A percentile compares a stretch with the other conserved stretches of the same genome.
Conservation (phyloP, 2,329 filamentous ascomycete genomes). For the Xylariaceae sp. region DNA sequence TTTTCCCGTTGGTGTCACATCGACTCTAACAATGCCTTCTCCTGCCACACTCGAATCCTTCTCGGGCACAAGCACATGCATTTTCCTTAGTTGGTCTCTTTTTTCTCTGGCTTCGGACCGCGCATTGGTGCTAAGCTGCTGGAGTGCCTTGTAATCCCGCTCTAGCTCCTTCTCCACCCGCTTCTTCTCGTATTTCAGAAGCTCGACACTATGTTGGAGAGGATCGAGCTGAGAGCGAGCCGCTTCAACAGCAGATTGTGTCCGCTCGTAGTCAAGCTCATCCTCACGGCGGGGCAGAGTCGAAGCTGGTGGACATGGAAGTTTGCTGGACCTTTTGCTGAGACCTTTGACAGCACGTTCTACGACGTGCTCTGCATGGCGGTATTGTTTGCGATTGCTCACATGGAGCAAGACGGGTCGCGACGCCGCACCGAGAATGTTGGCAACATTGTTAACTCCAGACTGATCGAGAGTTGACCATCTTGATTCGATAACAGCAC, state of each 20-base stretch:
- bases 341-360: constrained; percentile 53
- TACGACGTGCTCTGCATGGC: constrained; percentile 54
- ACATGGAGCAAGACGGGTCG: constrained; percentile 59
- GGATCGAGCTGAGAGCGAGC: constrained; percentile 60
- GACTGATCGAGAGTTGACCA: constrained; percentile 57
- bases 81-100: constrained; percentile 45
- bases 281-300: constrained; percentile 45
- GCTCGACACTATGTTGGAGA: constrained; percentile 56
- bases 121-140: constrained; percentile 52
- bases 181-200: constrained; percentile 56
- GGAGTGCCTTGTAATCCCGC: constrained; percentile 49
- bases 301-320: constrained; percentile 63
- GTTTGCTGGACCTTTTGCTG: constrained; percentile 53
- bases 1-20: constrained; percentile 18
- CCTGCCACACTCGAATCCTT: constrained; percentile 6
- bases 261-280: constrained; percentile 64
- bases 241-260: constrained; percentile 54
- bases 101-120: constrained; percentile 50
- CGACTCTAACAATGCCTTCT: constrained; percentile 1
- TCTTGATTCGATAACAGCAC: constrained; percentile 62
- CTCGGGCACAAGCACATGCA: constrained; percentile 48
- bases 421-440: constrained; percentile 55
- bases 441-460: constrained; percentile 52
- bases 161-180: constrained; percentile 54
- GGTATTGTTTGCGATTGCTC: constrained; percentile 43